Base-by-base conservation (phyloP, 2,329 filamentous ascomycete genomes). In the Calonectria henricotiae region DNA sequence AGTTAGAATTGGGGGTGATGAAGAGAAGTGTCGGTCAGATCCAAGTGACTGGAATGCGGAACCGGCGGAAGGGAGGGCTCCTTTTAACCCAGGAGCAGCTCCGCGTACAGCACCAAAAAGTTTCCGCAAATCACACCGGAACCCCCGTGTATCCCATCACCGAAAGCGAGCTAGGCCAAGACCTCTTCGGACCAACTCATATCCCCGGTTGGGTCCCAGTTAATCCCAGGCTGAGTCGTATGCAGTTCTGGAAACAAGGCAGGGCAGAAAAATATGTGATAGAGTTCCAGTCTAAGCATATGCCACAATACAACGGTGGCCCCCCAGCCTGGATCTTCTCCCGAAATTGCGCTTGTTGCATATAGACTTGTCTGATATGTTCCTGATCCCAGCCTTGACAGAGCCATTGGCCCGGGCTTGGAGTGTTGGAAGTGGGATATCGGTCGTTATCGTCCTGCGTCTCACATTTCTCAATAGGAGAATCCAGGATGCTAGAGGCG, bases 301-400 rank as follows among this genome's bases (percentile, higher is more conserved):
- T 60, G 71, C 37, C 71, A 58, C 41, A 43, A 70, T 71, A 67
- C 60, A 72, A 72, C 70, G 62, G 55, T 58, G 67, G 39, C 44
- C 72, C 72, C 65, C 35, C 51, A 51, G 66, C 70, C 67, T 67
- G 58, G 66, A 63, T 72, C 75, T 74, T 76, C 74, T 67, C 12
- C 65, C 67, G 67, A 77, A 71, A 75, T 77, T 77, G 20, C 72
- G 27, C 17, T 27, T 71, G 72, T 75, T 67, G 62, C 68, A 70
- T 41, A 25, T 70, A 65, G 41, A 70, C 73, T 75, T 76, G 75
- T 76, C 75, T 75, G 74, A 70, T 76, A 47, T 66, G 69, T 49
- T 27, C 65, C 41, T 69, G 68, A 68, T 60, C 70, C 66, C 54
- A 54, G 46, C 46, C 55, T 35, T 2, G 20, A 54, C 63, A 44